Evolutionary conservation across 1,139 yeast genomes (phyloP).

Genomic region (Saccharomyces uvarum): DNA sequence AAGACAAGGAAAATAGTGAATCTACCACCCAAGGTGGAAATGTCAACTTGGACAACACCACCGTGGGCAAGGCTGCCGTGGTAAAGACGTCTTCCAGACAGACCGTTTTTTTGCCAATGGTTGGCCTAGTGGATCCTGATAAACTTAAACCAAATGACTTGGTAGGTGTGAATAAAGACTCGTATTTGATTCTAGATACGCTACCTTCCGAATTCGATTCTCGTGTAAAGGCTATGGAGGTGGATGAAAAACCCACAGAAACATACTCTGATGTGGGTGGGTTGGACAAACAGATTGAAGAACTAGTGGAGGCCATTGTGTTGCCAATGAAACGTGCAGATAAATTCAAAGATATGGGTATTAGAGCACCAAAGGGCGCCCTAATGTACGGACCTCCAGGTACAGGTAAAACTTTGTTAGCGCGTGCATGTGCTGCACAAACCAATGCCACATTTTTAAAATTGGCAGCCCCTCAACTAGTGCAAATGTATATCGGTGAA

Average conservation of each 20-base stretch:
- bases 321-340: conserved; percentile 98
- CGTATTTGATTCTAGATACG: conserved; percentile 86
- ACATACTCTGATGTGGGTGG: conserved; percentile 97
- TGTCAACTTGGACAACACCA: conserved; percentile 84
- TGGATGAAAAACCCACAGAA: conserved; percentile 96
- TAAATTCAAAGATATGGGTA: conserved; percentile 78
- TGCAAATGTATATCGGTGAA: conserved; percentile 98
- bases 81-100: conserved; percentile 96
- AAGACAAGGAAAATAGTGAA: conserved; percentile 43
- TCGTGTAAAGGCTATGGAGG: conserved; percentile 98
- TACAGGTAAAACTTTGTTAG: conserved; percentile 93
- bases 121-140: conserved; percentile 88
- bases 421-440: conserved; percentile 99
- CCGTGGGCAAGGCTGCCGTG: conserved; percentile 95
- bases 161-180: conserved; percentile 96
- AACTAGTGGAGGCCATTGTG: conserved; percentile 94
- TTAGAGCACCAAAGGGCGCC: conserved; percentile 97
- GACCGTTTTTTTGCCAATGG: conserved; percentile 90
- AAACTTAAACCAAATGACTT: conserved; percentile 89
- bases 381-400: conserved; percentile 99
- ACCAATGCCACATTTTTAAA: conserved; percentile 96
- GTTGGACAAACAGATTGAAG: conserved; percentile 94
- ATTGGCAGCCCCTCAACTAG: conserved; percentile 96
- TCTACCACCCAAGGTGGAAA: conserved; percentile 91
- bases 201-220: conserved; percentile 96